Conservation (phyloP, 2,329 filamentous ascomycete genomes). For the Rhinocladiella mackenziei region DNA sequence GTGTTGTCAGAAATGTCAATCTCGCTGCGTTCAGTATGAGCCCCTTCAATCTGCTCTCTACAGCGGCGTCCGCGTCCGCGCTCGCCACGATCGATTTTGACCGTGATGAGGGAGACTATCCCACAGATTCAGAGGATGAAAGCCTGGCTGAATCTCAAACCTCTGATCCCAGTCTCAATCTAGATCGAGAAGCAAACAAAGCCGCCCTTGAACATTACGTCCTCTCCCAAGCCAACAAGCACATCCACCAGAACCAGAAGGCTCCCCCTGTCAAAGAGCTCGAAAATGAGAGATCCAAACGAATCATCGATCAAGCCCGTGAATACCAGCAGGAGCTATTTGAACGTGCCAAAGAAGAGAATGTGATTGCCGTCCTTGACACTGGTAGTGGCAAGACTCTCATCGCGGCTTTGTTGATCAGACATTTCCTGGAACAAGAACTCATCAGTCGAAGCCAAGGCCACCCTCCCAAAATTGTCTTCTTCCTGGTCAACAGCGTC, state of each 20-base stretch:
- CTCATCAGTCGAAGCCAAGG: constrained; percentile 63
- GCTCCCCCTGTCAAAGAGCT: constrained; percentile 19
- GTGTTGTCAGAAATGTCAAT: too few species aligned
- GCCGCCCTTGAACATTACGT: constrained; percentile 20
- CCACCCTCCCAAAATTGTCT: constrained; percentile 62
- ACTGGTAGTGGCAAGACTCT: constrained; percentile 86
- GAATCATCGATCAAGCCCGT: constrained; percentile 70
- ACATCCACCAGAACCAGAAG: constrained; percentile 1
- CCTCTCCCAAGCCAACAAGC: constrained; percentile 3
- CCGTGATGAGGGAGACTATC: constrained; percentile 3
- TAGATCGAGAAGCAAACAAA: constrained; percentile 14
- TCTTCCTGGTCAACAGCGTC: constrained; percentile 73
- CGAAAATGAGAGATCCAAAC: constrained; percentile 51
- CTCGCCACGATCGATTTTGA: constrained; percentile 4
- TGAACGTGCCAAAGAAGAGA: constrained; percentile 75
- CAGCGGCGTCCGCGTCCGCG: too few species aligned
- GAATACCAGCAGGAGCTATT: constrained; percentile 93
- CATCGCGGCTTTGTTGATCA: constrained; percentile 83
- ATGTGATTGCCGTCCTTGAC: constrained; percentile 75
- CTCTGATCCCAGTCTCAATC: neutral
- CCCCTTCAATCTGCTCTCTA: too few species aligned
- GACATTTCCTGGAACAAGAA: constrained; percentile 72
- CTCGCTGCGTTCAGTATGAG: too few species aligned
- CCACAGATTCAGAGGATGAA: constrained; percentile 15
- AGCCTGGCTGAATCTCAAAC: neutral